phyloP scores from a whole-genome alignment of 1,139 yeast species.

The Starmera stellimalicola region DNA sequence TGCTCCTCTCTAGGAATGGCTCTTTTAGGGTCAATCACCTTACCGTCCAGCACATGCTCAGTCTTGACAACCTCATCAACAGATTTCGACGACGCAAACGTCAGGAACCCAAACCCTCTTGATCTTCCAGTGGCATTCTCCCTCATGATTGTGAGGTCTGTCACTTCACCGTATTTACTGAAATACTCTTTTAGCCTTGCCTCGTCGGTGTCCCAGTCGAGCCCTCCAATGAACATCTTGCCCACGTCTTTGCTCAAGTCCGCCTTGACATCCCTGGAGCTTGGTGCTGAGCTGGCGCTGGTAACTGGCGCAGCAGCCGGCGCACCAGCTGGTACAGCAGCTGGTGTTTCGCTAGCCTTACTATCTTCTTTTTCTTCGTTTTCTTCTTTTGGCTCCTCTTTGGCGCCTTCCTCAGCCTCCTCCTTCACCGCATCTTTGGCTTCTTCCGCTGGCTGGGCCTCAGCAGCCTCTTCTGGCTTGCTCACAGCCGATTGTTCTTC shows the following conservation, averaged over 20 bases:
- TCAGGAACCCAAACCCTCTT: constrained; percentile 92
- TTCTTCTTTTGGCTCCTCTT: background rate
- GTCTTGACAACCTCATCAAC: constrained; percentile 84
- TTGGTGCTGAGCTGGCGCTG: constrained; percentile 8
- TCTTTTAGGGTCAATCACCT: constrained; percentile 94
- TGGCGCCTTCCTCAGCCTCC: constrained; percentile 7
- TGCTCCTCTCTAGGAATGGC: constrained; percentile 98
- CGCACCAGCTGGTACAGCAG: constrained; percentile 19
- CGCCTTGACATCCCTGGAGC: constrained; percentile 21
- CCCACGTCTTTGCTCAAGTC: constrained; percentile 51
- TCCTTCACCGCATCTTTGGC: constrained; percentile 21
- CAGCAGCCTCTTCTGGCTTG: constrained; percentile 4
- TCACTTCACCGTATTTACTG: constrained; percentile 81
- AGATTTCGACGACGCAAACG: constrained; percentile 72
- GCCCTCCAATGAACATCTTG: constrained; percentile 96
- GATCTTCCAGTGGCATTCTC: constrained; percentile 86
- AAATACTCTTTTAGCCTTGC: constrained; percentile 75
- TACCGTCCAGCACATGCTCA: constrained; percentile 90
- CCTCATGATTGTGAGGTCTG: constrained; percentile 91
- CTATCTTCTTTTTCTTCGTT: constrained; percentile 1
- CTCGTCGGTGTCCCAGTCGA: constrained; percentile 97
- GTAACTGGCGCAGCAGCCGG: constrained; percentile 19
- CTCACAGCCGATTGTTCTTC: constrained; percentile 16
- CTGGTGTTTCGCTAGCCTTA: constrained; percentile 4
- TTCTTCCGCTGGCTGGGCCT: background rate